Base-by-base conservation (phyloP, 2,329 filamentous ascomycete genomes). In the Botrytis fabae region DNA sequence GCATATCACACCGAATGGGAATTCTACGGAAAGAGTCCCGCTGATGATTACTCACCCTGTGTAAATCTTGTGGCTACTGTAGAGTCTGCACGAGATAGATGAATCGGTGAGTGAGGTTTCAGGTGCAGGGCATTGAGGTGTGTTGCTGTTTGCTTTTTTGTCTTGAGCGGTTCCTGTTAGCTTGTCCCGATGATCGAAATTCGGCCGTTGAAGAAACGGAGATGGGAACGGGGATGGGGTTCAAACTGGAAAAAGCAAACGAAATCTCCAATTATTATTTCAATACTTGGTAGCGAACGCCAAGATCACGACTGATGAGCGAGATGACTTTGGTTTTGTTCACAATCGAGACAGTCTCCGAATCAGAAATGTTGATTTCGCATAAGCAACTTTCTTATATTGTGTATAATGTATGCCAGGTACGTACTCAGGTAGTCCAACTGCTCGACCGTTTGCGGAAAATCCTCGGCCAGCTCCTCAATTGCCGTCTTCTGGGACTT, bases 181-280 rank as follows among this genome's bases (percentile, higher is more conserved):
- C 35, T 38, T 7, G 63, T 66, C 44, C 44, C 44, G 48, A 51
- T 51, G 63, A 66, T 51, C 32, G 63, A 66, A 51, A n/a, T 38
- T 66, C 63, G 20, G 63, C 63, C 63, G 63, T 66, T 66, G 63
- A 66, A 66, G 63, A 66, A 66, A 66, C 63, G 63, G 44, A 66
- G 28, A 51, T 48, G 63, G 63, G 4, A 42, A 63, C 38, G 40
- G 51, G 51, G 44, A 51, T 16, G 28, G 40, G 18, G 14, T 48
- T 44, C 42, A 46, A 48, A 48, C 22, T 61, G 42, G 62, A 48
- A 35, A 63, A 46, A 28, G 62, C 16, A 46, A 14, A 32, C 40
- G 28, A 46, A 22, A 64, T 35, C 40, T 42, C 62, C 42, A 64
- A 38, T 61, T n/a, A n/a, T 16, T 40, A 14, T 38, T 61, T 18